A percentile compares a stretch with the other conserved stretches of the same genome.
These are phyloP conservation scores for Fomes fomentarius DNA, from an alignment of 1,284 basidiomycete genomes.

Conservation along the genomic window DNA sequence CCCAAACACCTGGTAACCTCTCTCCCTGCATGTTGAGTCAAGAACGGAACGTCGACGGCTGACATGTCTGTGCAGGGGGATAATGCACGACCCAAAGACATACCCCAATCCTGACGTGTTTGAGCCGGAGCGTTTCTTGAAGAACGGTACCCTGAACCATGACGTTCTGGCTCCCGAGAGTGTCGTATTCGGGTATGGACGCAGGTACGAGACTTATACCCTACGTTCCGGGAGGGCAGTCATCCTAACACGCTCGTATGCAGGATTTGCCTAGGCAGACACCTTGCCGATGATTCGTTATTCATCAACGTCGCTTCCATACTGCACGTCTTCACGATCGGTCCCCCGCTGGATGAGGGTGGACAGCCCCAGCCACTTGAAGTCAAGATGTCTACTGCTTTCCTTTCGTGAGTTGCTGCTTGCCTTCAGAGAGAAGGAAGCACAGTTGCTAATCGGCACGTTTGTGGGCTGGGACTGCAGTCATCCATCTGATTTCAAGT, in stretches of 20 bases:
- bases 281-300: conserved; percentile 12
- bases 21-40: neutral
- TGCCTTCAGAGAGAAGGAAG: neutral
- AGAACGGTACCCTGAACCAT: neutral
- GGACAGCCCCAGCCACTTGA: conserved; percentile 10
- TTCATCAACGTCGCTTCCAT: conserved; percentile 16
- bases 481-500: conserved; percentile 9
- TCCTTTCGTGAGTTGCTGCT: conserved; percentile 13
- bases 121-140: conserved; percentile 27
- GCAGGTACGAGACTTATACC: conserved; percentile 29
- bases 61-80: conserved; percentile 12
- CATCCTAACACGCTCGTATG: neutral
- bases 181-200: conserved; percentile 36
- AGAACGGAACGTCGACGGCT: neutral
- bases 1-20: conserved; percentile 32
- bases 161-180: conserved; percentile 16
- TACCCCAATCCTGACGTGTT: conserved; percentile 25
- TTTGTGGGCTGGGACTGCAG: neutral
- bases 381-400: conserved; percentile 4
- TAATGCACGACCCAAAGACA: conserved; percentile 24
- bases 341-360: conserved; percentile 5
- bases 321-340: conserved; percentile 17
- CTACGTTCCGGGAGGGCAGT: neutral
- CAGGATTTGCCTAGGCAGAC: conserved; percentile 15
- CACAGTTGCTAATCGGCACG: neutral